Evolutionary conservation across 78 protist species (phyloP), one percentile per base, ranked within the genome.

Genomic region (Andalucia godoyi): DNA sequence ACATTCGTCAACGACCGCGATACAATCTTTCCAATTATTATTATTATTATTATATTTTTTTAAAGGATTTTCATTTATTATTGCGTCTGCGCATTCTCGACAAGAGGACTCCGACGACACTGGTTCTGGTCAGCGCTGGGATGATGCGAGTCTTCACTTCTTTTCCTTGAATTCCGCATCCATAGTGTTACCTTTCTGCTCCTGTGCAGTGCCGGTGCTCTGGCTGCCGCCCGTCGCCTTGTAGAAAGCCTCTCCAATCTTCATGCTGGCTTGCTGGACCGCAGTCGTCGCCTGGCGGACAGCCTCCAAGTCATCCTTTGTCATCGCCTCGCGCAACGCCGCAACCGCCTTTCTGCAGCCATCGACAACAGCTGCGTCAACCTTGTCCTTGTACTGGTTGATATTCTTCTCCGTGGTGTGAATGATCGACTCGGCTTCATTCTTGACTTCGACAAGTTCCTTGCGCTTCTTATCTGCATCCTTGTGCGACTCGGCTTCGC

Each of bases 401-500:
- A 86, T 46, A 4, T 25, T 10, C 75, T 75, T 69, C 72, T 82
- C 83, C 4, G 88, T 37, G 29, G 60, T 30, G 76, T 77, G 65
- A 51, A 74, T 27, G 29, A 21, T 1, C 23, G 70, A 17, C 76
- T 88, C 93, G 34, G 86, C 86, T 21, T 37, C 41, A 88, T 89
- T 89, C 30, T 41, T 2, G 21, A 69, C 81, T 73, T 86, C 86
- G 43, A 77, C 64, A n/a, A 0, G 4, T 39, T 50, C 95, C 70
- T 53, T 70, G 65, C 68, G 45, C 59, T 41, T 4, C 27, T 7
- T 1, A 63, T 89, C 95, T 15, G 0, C 82, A 21, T 67, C 88
- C 34, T 66, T 66, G 41, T 57, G 17, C 57, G 8, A 34, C 82
- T 95, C 96, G 45, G 98, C 96, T 30, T 94, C 97, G 18, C 54